phyloP scores from a whole-genome alignment of 305 asterid species.

The Rubia balearica region DNA sequence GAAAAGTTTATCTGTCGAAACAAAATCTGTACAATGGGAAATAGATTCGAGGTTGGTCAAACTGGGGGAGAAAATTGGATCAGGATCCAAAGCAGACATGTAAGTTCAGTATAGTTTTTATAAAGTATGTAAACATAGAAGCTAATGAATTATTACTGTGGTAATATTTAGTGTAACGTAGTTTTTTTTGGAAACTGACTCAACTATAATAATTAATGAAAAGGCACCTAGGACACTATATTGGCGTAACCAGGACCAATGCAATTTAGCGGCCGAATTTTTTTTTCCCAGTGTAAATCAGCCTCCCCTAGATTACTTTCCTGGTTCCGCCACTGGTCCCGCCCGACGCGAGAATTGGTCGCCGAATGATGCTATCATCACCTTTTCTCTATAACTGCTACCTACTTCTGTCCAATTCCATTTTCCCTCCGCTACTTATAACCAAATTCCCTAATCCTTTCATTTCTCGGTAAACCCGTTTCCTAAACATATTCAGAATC shows the following conservation, averaged over 20 bases:
- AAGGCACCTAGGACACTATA: slow-evolving; percentile 78
- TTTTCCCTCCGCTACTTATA: neutral
- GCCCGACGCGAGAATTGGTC: slow-evolving; percentile 15
- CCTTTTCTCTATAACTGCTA: neutral
- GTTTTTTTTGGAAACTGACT: slow-evolving; percentile 21
- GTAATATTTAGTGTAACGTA: neutral
- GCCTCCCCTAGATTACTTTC: no score
- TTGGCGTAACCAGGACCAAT: no score
- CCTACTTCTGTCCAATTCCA: neutral
- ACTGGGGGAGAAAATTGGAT: slow-evolving; percentile 71
- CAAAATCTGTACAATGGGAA: slow-evolving; percentile 47
- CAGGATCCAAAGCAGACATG: slow-evolving; percentile 90
- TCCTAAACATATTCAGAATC: no score
- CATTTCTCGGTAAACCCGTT: no score
- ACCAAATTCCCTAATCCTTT: no score
- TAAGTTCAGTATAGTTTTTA: slow-evolving; percentile 36
- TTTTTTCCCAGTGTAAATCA: no score
- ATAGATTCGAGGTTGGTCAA: slow-evolving; percentile 68
- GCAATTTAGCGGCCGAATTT: no score
- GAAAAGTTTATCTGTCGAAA: slow-evolving; percentile 32
- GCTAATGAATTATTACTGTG: neutral
- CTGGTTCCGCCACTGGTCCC: no score
- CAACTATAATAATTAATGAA: slow-evolving; percentile 19
- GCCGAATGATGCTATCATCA: neutral
- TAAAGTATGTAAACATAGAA: neutral